Conservation (phyloP, 768 basidiomycete genomes). For the Termitomyces sp. region DNA sequence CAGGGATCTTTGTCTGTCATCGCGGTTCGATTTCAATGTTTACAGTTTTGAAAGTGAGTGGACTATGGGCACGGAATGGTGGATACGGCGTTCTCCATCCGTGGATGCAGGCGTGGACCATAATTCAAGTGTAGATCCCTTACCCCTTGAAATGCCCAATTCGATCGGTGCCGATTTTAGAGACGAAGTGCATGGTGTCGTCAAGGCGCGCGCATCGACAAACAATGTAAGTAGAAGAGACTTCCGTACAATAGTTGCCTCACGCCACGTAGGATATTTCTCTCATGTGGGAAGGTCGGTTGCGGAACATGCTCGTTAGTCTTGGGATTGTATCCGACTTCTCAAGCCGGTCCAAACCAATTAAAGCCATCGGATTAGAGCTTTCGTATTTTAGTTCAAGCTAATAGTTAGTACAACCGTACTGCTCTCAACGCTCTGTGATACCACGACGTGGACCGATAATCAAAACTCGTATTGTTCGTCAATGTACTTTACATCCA, state of each 20-base stretch:
- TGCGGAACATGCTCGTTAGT: constrained; percentile 86
- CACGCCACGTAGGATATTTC: constrained; percentile 63
- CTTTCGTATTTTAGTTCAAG: constrained; percentile 85
- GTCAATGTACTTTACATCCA: constrained; percentile 15
- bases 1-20: constrained; percentile 77
- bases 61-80: constrained; percentile 95
- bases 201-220: constrained; percentile 87
- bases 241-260: neutral
- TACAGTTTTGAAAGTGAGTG: constrained; percentile 97
- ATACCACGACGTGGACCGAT: neutral
- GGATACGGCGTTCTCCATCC: constrained; percentile 61
- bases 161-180: constrained; percentile 13
- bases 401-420: neutral
- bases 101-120: constrained; percentile 24
- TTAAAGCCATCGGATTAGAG: constrained; percentile 87
- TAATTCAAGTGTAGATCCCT: constrained; percentile 10
- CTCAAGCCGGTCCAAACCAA: constrained; percentile 77
- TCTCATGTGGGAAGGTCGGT: constrained; percentile 89
- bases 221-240: constrained; percentile 58
- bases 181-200: constrained; percentile 64
- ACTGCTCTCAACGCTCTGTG: neutral
- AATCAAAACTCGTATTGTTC: neutral
- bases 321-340: constrained; percentile 91
- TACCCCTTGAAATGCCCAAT: constrained; percentile 3
- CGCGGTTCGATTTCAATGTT: constrained; percentile 93